Evolutionary conservation across 1,284 basidiomycete genomes (phyloP), one percentile per base, ranked within the genome.

Genomic region (Irpex sp.): DNA sequence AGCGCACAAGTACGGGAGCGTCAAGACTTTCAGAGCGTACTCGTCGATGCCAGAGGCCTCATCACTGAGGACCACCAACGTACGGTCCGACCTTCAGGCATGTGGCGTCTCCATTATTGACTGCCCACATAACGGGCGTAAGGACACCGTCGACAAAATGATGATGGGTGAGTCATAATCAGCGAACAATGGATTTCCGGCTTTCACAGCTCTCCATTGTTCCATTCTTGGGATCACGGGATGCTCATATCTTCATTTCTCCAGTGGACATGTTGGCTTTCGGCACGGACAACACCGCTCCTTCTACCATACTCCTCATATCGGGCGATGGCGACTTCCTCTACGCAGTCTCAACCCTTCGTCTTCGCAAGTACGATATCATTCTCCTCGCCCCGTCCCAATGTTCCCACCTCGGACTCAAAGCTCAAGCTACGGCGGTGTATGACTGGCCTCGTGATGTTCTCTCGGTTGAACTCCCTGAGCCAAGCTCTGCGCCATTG

Each of bases 321-420:
- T 80, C 84, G 5, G 82, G 82, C 15, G 84, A 87, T 69, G 75
- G 83, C 58, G 85, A 86, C 69, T 87, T 85, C 70, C 79, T 82
- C 1, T 86, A 86, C 70, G 80, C 82, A 17, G 73, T 85, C 47
- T 82, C 84, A 1, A 75, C 78, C 37, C 73, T 87, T 21, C 77
- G 80, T 17, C 75, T 82, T 36, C 77, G 85, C 38, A 74, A 75
- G 56, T 85, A 84, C 70, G 73, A 71, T 19, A 74, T 86, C 26
- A 74, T 85, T 4, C 68, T 86, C 8, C 61, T 72, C 8, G 68
- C 70, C 2, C 72, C 71, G 0, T 66, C 69, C 8, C 66, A 71
- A 48, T 56, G 54, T 34, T 36, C 54, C 31, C 15, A 21, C 31
- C 19, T 59, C n/a, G 84, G 78, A 65, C 76, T 89, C 60, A 83